phyloP scores from a whole-genome alignment of 2,329 filamentous ascomycete species.

The Exophiala aquamarina region DNA sequence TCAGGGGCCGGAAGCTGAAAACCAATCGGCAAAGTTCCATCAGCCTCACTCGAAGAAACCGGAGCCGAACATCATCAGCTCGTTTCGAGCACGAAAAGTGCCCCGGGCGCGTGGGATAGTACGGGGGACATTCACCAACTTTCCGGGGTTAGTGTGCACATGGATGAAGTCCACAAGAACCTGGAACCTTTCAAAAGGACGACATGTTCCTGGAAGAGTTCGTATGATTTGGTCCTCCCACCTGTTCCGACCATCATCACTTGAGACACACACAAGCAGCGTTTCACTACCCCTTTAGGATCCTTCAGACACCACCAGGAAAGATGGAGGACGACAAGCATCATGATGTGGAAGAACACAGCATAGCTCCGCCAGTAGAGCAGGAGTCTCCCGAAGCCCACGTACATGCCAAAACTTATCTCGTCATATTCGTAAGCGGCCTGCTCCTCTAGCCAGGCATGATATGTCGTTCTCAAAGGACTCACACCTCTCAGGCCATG shows the following conservation, averaged over 20 bases:
- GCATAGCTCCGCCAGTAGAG: constrained; percentile 4
- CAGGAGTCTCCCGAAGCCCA: constrained; percentile 1
- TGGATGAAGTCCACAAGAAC: background rate
- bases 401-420: constrained; percentile 4
- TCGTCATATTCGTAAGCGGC: constrained; percentile 1
- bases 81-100: background rate
- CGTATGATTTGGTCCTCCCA: constrained; percentile 4
- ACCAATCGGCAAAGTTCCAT: constrained; percentile 3
- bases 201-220: constrained; percentile 1
- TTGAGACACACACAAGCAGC: constrained; percentile 1
- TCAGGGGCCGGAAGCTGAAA: constrained; percentile 4
- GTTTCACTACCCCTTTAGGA: constrained; percentile 1
- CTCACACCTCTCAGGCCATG: constrained; percentile 2
- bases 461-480: background rate
- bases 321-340: constrained; percentile 1
- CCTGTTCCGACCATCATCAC: background rate
- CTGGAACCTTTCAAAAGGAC: constrained; percentile 1
- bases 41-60: background rate
- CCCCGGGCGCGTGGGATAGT: too few relatives aligned
- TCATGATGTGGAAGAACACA: constrained; percentile 5
- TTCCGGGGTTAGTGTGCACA: background rate
- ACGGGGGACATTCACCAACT: too few relatives aligned
- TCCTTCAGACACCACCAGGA: background rate
- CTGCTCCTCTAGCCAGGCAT: constrained; percentile 3
- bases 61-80: background rate